Evolutionary conservation across 2,329 filamentous ascomycete species (phyloP).

Genomic region (Exophiala viscosa): DNA sequence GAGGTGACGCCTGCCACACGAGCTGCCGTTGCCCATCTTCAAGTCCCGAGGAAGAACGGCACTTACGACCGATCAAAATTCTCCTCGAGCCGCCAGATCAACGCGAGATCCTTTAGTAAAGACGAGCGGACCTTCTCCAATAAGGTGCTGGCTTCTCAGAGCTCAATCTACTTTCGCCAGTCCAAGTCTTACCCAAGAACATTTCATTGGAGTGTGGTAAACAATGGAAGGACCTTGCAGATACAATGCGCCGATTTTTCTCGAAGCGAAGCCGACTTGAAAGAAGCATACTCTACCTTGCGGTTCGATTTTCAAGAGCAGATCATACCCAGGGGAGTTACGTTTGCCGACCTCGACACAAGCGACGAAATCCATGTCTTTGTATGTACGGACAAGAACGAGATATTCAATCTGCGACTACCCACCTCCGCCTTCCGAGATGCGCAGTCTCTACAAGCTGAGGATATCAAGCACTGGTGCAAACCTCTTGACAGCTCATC

Average conservation of each 20-base stretch:
- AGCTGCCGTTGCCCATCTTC: slow-evolving; percentile 13
- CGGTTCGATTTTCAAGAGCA: slow-evolving; percentile 71
- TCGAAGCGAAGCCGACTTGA: slow-evolving; percentile 58
- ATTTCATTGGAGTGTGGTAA: slow-evolving; percentile 87
- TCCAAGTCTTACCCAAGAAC: slow-evolving; percentile 72
- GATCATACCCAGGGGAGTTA: slow-evolving; percentile 74
- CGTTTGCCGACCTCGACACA: slow-evolving; percentile 73
- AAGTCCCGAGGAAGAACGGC: slow-evolving; percentile 24
- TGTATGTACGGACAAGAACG: slow-evolving; percentile 72
- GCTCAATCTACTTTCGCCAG: slow-evolving; percentile 79
- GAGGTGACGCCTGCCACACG: slow-evolving; percentile 21
- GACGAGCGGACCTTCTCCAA: slow-evolving; percentile 66
- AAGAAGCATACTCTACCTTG: slow-evolving; percentile 70
- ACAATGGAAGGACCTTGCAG: slow-evolving; percentile 75
- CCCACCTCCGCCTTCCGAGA: slow-evolving; percentile 73
- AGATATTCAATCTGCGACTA: slow-evolving; percentile 79
- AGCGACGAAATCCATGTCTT: slow-evolving; percentile 76
- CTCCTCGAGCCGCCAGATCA: slow-evolving; percentile 10
- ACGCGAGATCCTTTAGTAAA: slow-evolving; percentile 6
- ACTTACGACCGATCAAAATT: slow-evolving; percentile 22
- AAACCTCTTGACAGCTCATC: slow-evolving; percentile 62
- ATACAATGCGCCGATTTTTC: slow-evolving; percentile 78
- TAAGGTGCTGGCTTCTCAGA: slow-evolving; percentile 69
- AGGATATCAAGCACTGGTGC: slow-evolving; percentile 72
- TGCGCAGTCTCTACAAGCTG: slow-evolving; percentile 63